Percentiles rank a stretch among this genome's conserved stretches.
Conservation (phyloP, 2,329 filamentous ascomycete species). For the Penicillium sp. region DNA sequence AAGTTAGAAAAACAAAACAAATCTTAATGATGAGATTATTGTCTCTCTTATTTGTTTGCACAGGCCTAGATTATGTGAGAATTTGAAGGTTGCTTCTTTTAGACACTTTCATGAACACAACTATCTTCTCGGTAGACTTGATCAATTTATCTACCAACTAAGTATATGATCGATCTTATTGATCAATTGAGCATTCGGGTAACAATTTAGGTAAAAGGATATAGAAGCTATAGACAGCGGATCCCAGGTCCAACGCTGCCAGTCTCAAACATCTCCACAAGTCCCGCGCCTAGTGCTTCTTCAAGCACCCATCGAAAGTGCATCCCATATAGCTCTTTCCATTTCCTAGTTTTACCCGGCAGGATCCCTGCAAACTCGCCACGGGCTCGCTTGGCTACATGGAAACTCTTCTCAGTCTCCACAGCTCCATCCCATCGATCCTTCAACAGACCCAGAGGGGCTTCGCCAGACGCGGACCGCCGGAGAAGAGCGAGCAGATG, state of each 20-base stretch:
- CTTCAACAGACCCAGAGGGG: conserved; percentile 52
- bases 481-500: conserved; percentile 55
- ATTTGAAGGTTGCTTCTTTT: neutral
- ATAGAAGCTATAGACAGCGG: conserved; percentile 33
- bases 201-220: neutral
- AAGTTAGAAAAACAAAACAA: neutral
- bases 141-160: neutral
- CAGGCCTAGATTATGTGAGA: neutral
- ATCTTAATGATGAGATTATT: neutral
- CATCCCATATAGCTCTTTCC: conserved; percentile 60
- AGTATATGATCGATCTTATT: neutral
- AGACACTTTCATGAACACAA: neutral
- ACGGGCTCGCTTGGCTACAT: conserved; percentile 52
- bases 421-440: conserved; percentile 66
- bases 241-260: conserved; percentile 60
- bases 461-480: conserved; percentile 54
- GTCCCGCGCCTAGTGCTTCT: conserved; percentile 59
- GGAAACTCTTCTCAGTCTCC: conserved; percentile 44
- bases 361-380: conserved; percentile 56
- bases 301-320: conserved; percentile 60
- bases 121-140: neutral
- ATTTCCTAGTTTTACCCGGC: conserved; percentile 61
- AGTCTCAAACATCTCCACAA: conserved; percentile 63
- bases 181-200: neutral
- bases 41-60: neutral